These are phyloP conservation scores for Coemansia sp. DNA, from an alignment of 192 early-diverging fungal species.

Conservation along the genomic window DNA sequence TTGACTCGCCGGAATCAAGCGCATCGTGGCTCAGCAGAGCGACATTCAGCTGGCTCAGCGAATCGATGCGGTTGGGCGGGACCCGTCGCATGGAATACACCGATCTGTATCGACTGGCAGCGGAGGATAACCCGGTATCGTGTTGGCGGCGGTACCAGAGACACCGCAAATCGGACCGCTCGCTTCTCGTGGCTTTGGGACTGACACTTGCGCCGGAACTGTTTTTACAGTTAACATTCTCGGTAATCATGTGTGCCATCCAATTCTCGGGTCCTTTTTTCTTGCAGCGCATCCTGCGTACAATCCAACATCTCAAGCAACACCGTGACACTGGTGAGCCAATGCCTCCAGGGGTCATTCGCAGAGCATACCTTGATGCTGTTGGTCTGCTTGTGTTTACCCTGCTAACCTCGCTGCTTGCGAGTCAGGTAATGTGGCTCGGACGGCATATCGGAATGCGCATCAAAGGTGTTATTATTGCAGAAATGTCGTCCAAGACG, in stretches of 20 bases:
- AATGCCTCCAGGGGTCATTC: slow-evolving; percentile 6
- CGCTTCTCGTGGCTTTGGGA: slow-evolving; percentile 36
- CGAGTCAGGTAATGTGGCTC: slow-evolving; percentile 62
- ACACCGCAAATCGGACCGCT: slow-evolving; percentile 10
- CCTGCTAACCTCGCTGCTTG: slow-evolving; percentile 37
- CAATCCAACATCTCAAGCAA: slow-evolving; percentile 32
- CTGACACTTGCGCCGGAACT: slow-evolving; percentile 46
- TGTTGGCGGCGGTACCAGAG: slow-evolving; percentile 26
- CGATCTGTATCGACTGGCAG: slow-evolving; percentile 60
- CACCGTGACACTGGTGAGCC: background rate
- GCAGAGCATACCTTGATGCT: slow-evolving; percentile 57
- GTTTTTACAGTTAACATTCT: slow-evolving; percentile 27
- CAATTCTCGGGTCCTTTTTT: slow-evolving; percentile 57
- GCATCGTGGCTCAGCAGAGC: slow-evolving; percentile 21
- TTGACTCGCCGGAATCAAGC: slow-evolving; percentile 20
- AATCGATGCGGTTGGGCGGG: slow-evolving; percentile 58
- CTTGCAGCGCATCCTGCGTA: slow-evolving; percentile 56
- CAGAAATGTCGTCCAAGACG: slow-evolving; percentile 66
- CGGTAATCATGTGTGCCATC: slow-evolving; percentile 31
- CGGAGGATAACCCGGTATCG: slow-evolving; percentile 49
- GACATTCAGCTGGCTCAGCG: slow-evolving; percentile 61
- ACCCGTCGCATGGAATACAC: slow-evolving; percentile 54
- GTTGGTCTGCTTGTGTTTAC: slow-evolving; percentile 58
- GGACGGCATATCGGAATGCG: slow-evolving; percentile 65
- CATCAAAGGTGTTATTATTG: slow-evolving; percentile 58